phyloP scores from a whole-genome alignment of 176 grass and related monocot genomes.

The Rhynchospora pubera region DNA sequence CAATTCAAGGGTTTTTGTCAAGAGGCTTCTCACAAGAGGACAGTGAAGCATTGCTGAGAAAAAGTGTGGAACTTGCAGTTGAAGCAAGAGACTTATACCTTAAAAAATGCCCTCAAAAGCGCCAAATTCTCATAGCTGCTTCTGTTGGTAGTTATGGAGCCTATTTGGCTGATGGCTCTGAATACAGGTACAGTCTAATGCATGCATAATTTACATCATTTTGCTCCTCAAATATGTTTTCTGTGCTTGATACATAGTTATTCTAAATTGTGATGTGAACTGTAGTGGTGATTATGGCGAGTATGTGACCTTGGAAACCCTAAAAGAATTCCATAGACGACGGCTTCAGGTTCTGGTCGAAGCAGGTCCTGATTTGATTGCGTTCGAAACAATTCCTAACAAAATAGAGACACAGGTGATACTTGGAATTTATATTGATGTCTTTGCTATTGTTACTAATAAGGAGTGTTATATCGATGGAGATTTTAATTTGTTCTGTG shows the following conservation, averaged over 20 bases:
- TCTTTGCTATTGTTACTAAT: not conserved
- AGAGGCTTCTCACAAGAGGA: constrained; percentile 43
- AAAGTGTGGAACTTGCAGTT: constrained; percentile 40
- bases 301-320: constrained; percentile 25
- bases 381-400: constrained; percentile 54
- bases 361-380: constrained; percentile 43
- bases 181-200: constrained; percentile 29
- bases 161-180: constrained; percentile 50
- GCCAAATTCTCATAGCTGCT: constrained; percentile 34
- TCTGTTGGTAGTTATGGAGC: constrained; percentile 50
- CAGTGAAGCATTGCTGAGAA: constrained; percentile 39
- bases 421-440: not conserved
- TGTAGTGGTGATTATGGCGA: constrained; percentile 47
- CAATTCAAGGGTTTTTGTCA: constrained; percentile 42
- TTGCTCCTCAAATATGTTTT: not conserved
- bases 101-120: constrained; percentile 23
- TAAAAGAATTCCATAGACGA: constrained; percentile 56
- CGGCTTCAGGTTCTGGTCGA: constrained; percentile 46
- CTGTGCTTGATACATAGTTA: not conserved
- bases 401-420: constrained; percentile 46
- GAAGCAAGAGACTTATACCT: constrained; percentile 42
- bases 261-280: not conserved
- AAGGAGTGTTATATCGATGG: not conserved
- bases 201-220: not conserved
- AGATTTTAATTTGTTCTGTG: not conserved